Base-by-base conservation (phyloP, 345 rosid genomes). In the Citrus australasica region DNA sequence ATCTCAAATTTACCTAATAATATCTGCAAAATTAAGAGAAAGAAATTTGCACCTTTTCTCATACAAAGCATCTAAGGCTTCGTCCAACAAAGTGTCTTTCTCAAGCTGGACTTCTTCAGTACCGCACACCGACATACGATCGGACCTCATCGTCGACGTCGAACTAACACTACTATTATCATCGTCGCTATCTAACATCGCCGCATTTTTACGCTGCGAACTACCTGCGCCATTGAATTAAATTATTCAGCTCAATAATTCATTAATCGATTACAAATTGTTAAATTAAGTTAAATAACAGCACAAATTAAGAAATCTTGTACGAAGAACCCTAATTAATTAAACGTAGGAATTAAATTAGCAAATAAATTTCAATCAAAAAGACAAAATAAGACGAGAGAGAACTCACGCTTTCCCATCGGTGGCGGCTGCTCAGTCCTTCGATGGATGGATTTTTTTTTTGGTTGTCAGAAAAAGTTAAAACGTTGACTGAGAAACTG, bases 81-180 rank as follows among this genome's bases (percentile, higher is more conserved):
- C 88, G 71, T 92, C 98, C 33, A 96, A 82, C 77, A 89, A 75
- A 79, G 74, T 80, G 84, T 92, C 98, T 81, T 88, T 91, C 63
- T 86, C 88, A 71, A 91, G 25, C 64, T 88, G 88, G 74, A 86
- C 93, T 51, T 90, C 97, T 48, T 91, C 98, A 42, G 69, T 80
- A 58, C 82, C 93, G 6, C 75, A 77, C 72, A 77, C 90, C 53
- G 88, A 86, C 74, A 87, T 65, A 32, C 42, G 76, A 76, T 95
- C 99, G 13, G 94, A 93, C 28, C 76, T 85, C 78, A 81, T 67
- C 51, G 93, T 90, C 68, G 99, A 91, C 58, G 94, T 80, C 66
- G 98, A 92, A 80, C 94, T 91, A 28, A 83, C 88, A 81, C 97
- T 93, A 81, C 94, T 88, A 75, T 82, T 79, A 86, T 94, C 99